Evolutionary conservation across 805 yeast species (phyloP), one percentile per base, ranked within the genome.

Genomic region (Candida namnaoensis): DNA sequence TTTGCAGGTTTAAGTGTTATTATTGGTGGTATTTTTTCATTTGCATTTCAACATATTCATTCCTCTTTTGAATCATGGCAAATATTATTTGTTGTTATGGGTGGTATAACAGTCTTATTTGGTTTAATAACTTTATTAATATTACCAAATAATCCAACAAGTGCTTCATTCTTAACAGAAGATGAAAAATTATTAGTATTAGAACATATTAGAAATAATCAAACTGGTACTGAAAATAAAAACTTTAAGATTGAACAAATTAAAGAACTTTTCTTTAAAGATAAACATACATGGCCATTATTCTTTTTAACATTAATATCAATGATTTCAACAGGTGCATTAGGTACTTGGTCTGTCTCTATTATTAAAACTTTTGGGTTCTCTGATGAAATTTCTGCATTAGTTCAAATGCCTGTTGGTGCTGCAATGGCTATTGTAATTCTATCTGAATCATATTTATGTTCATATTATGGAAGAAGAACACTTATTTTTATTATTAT

Each of bases 351-450:
- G 59, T 56, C 61, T 5, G 58, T 53, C 9, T 41, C 54, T 1
- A 69, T 72, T 38, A 72, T 72, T 33, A 54, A 59, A 11, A 60
- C 74, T 1, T 71, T 74, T 52, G 78, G 78, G 3, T 74, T 66
- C 51, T 53, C 62, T 12, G 46, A 48, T 36, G 53, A 68, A 43
- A 48, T 68, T 38, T 64, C 78, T 1, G 69, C 78, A 0, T 51
- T 74, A 26, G 62, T 72, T 44, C 81, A 77, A 53, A 66, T 74
- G 63, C 83, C 84, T 4, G 71, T 75, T 34, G 82, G 83, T 48
- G 70, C 61, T 3, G 67, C 74, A 6, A 66, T 74, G 32, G 72
- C 65, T 34, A 48, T 65, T 28, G 62, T 66, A 19, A 68, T 70
- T 19, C 42, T 72, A 14, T 44, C 62, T 8, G 67, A 62, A 11